Evolutionary conservation across 352 stramenopile species (phyloP).

Genomic region (Phytophthora pluvialis): DNA sequence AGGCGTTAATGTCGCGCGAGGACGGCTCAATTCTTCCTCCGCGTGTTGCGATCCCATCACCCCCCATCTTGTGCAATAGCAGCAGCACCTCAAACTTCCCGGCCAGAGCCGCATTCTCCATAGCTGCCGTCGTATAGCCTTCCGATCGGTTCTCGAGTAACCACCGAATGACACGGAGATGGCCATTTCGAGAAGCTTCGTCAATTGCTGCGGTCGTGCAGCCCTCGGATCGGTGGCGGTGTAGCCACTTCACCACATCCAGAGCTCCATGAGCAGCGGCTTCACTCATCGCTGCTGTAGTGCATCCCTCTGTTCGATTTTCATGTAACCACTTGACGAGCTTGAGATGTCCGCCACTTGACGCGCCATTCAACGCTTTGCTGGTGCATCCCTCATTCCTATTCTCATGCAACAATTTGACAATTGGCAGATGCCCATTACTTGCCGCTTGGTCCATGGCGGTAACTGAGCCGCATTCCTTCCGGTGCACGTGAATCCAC

Average conservation of each 20-base stretch:
- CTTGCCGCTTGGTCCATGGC: conserved; percentile 32
- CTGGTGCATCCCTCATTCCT: conserved; percentile 49
- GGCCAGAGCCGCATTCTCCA: conserved; percentile 32
- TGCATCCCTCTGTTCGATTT: conserved; percentile 50
- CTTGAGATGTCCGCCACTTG: conserved; percentile 46
- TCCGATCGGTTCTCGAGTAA: conserved; percentile 36
- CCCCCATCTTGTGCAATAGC: neutral
- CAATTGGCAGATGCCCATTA: conserved; percentile 22
- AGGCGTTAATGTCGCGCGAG: neutral
- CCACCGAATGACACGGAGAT: conserved; percentile 38
- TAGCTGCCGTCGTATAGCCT: conserved; percentile 29
- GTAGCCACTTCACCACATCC: conserved; percentile 52
- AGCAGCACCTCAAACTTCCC: conserved; percentile 8
- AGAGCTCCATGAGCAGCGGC: conserved; percentile 47
- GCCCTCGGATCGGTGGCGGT: conserved; percentile 42
- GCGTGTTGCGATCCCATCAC: neutral
- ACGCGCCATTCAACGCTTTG: conserved; percentile 54
- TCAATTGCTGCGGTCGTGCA: conserved; percentile 38
- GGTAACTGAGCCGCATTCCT: conserved; percentile 15
- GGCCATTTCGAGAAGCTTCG: conserved; percentile 26
- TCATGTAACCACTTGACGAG: conserved; percentile 58
- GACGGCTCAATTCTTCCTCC: neutral
- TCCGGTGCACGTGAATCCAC: conserved; percentile 21
- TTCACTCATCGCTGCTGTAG: conserved; percentile 46
- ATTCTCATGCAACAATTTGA: conserved; percentile 49